phyloP scores from a whole-genome alignment of 768 basidiomycete species.

The Mycena latifolia region DNA sequence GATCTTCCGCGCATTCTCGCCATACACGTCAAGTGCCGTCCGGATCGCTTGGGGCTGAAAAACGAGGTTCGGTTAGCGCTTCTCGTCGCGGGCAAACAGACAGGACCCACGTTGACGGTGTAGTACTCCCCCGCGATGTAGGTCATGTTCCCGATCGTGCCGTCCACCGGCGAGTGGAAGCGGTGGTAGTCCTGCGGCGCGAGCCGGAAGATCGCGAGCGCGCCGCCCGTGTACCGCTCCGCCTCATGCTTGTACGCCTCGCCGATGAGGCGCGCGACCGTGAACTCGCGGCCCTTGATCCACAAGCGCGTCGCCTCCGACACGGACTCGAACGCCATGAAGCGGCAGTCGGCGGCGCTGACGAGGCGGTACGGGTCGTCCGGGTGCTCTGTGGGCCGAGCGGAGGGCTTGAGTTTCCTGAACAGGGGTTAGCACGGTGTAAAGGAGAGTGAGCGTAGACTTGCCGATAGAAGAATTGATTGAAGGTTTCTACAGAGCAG shows the following conservation, averaged over 20 bases:
- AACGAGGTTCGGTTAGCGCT: constrained; percentile 9
- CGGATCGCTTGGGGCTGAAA: constrained; percentile 92
- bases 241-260: constrained; percentile 78
- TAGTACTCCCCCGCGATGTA: constrained; percentile 94
- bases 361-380: constrained; percentile 85
- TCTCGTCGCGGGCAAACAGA: not conserved
- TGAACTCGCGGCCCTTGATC: constrained; percentile 98
- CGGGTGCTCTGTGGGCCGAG: constrained; percentile 79
- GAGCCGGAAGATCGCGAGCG: constrained; percentile 89
- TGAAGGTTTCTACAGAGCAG: constrained; percentile 80
- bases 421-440: constrained; percentile 25
- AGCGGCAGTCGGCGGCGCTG: constrained; percentile 94
- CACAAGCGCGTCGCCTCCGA: constrained; percentile 89
- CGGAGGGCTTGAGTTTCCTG: constrained; percentile 88
- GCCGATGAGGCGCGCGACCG: constrained; percentile 82
- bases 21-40: constrained; percentile 91
- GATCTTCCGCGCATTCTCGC: constrained; percentile 94
- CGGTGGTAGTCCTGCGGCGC: constrained; percentile 98
- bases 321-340: constrained; percentile 93
- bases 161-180: constrained; percentile 91
- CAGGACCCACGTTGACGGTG: constrained; percentile 85
- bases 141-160: constrained; percentile 84
- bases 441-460: constrained; percentile 5
- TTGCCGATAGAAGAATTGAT: constrained; percentile 89
- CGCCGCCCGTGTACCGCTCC: constrained; percentile 82